Percentiles rank a stretch among this genome's conserved stretches.
phyloP scores from a whole-genome alignment of 176 grass and related monocot species.

The Pontederia crassipes region DNA sequence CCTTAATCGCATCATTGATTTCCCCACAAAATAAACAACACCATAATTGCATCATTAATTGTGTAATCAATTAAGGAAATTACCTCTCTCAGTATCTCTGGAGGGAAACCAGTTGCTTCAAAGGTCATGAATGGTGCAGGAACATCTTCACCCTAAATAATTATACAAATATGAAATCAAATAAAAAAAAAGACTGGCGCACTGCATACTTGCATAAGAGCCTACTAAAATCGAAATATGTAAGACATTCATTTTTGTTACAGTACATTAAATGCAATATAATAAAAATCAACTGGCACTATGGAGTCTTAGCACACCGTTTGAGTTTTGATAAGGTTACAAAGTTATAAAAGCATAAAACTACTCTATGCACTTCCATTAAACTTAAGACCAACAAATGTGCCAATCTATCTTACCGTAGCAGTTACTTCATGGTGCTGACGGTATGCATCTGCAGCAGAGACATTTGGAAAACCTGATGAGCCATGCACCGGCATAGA shows the following conservation, averaged over 20 bases:
- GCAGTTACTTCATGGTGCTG: slow-evolving; percentile 95
- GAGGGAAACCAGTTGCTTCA: slow-evolving; percentile 80
- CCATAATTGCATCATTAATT: slow-evolving; percentile 6
- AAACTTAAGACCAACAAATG: no score
- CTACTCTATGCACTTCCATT: neutral
- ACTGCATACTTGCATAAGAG: no score
- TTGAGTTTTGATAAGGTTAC: neutral
- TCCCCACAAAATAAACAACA: neutral
- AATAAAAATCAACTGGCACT: no score
- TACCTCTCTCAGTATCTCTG: slow-evolving; percentile 96
- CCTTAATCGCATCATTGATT: slow-evolving; percentile 6
- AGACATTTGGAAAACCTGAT: slow-evolving; percentile 34
- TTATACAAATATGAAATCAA: slow-evolving; percentile 23
- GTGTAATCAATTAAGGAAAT: slow-evolving; percentile 22
- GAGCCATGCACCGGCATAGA: slow-evolving; percentile 30
- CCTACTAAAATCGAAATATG: no score
- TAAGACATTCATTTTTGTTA: no score
- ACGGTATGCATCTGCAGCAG: slow-evolving; percentile 76
- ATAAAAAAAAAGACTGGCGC: no score
- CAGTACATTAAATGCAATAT: no score
- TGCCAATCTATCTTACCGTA: slow-evolving; percentile 38
- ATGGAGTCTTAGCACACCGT: no score
- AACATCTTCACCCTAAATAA: slow-evolving; percentile 69
- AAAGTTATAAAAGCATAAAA: slow-evolving; percentile 13
- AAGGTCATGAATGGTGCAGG: slow-evolving; percentile 99